These are phyloP conservation scores for Astragalus membranaceus DNA, from an alignment of 306 rosid species.

Conservation along the genomic window DNA sequence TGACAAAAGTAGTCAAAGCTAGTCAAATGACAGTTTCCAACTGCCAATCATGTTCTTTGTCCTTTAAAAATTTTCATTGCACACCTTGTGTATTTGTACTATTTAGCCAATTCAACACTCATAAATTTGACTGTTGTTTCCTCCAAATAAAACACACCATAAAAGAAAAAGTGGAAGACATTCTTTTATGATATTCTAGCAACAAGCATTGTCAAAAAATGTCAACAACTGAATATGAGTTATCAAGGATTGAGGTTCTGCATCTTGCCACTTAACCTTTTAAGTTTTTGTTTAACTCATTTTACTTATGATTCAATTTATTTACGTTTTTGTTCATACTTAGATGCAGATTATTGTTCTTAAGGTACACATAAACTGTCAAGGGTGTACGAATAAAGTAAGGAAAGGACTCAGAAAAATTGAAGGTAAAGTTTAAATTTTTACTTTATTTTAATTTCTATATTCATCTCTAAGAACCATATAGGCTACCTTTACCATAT, in stretches of 20 bases:
- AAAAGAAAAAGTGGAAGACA: not conserved
- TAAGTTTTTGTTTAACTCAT: not conserved
- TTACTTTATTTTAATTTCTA: not conserved
- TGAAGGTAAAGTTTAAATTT: constrained; percentile 30
- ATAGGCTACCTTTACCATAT: not conserved
- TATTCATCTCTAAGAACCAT: not conserved
- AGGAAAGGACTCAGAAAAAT: constrained; percentile 38
- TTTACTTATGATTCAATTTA: not conserved
- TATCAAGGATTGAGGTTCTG: constrained; percentile 34
- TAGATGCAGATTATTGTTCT: constrained; percentile 35
- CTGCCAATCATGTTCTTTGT: not conserved
- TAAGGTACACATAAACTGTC: constrained; percentile 51
- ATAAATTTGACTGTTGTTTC: no score
- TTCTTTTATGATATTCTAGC: not conserved
- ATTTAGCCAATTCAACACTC: not conserved
- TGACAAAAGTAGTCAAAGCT: not conserved
- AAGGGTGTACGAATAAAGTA: constrained; percentile 48
- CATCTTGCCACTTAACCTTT: not conserved
- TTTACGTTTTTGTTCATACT: not conserved
- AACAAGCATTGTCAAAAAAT: constrained; percentile 14
- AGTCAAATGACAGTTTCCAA: constrained; percentile 23
- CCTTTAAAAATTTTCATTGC: not conserved
- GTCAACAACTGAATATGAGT: constrained; percentile 27
- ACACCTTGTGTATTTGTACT: not conserved
- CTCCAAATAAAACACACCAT: no score